phyloP scores from a whole-genome alignment of 1,284 basidiomycete species.

The Tylopilus sp. region DNA sequence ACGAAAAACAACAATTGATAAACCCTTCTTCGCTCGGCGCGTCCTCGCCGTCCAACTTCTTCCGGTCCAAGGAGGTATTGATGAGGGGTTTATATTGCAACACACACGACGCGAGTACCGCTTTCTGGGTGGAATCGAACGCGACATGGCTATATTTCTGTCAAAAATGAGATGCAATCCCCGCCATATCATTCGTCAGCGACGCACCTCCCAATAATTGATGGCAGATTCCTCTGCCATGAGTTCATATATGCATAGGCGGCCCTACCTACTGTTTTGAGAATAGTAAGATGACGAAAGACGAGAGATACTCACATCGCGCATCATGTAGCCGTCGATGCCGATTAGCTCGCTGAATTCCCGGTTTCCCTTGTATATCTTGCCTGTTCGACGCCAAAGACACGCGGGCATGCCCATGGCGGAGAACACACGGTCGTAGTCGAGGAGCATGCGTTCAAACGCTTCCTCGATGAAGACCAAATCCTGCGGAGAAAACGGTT shows the following conservation, averaged over 20 bases:
- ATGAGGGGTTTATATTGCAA: constrained; percentile 73
- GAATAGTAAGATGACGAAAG: constrained; percentile 8
- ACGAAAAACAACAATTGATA: constrained; percentile 93
- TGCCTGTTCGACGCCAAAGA: constrained; percentile 94
- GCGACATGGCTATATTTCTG: constrained; percentile 94
- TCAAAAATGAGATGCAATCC: neutral
- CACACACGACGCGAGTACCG: constrained; percentile 91
- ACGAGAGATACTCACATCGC: constrained; percentile 58
- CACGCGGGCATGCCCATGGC: constrained; percentile 97
- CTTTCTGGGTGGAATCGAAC: constrained; percentile 86
- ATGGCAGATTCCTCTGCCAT: constrained; percentile 96
- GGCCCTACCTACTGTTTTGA: constrained; percentile 51
- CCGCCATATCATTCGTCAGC: neutral
- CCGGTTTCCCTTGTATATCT: constrained; percentile 97
- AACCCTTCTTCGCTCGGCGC: constrained; percentile 58
- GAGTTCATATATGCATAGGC: constrained; percentile 94
- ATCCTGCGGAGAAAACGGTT: constrained; percentile 50
- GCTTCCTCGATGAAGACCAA: constrained; percentile 98
- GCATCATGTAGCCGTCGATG: constrained; percentile 76
- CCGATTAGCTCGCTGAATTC: constrained; percentile 91
- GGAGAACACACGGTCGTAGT: constrained; percentile 95
- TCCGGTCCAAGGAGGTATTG: constrained; percentile 31
- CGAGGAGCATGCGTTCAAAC: constrained; percentile 91
- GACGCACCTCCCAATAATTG: constrained; percentile 91
- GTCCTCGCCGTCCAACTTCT: constrained; percentile 23